Percentiles rank a stretch among this genome's conserved stretches.
These are phyloP conservation scores for Eremomyces bilateralis DNA, from an alignment of 495 filamentous ascomycete genomes.

Conservation along the genomic window DNA sequence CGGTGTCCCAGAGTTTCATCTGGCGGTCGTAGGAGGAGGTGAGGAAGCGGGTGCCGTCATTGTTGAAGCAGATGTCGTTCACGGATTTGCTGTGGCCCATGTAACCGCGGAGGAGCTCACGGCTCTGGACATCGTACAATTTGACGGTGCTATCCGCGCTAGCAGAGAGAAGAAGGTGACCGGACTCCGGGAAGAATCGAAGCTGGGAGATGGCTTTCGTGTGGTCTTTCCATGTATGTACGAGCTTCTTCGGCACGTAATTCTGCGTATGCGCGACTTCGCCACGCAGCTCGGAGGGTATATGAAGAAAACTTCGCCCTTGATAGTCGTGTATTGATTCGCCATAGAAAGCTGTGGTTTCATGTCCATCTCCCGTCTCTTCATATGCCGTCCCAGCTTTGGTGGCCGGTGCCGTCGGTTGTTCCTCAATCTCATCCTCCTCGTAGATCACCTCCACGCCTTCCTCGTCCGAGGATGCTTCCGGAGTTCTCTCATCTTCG, in stretches of 20 bases:
- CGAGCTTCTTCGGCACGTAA: constrained; percentile 78
- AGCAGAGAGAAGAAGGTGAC: constrained; percentile 71
- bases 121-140: constrained; percentile 79
- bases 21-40: constrained; percentile 82
- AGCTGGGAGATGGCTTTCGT: constrained; percentile 55
- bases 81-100: constrained; percentile 77
- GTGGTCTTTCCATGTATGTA: constrained; percentile 78
- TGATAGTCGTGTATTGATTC: constrained; percentile 69
- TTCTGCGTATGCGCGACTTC: constrained; percentile 61
- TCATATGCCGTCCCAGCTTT: constrained; percentile 40
- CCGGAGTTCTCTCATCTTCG: constrained; percentile 28
- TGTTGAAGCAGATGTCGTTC: constrained; percentile 75
- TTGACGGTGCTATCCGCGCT: constrained; percentile 77
- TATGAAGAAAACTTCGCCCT: constrained; percentile 83
- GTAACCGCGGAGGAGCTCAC: constrained; percentile 73
- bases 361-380: constrained; percentile 24
- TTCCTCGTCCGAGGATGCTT: constrained; percentile 30
- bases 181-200: constrained; percentile 67
- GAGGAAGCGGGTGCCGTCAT: constrained; percentile 63
- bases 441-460: constrained; percentile 60
- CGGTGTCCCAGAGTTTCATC: constrained; percentile 96
- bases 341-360: constrained; percentile 80
- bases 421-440: constrained; percentile 32
- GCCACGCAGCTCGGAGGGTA: constrained; percentile 80
- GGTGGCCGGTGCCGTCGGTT: constrained; percentile 28